phyloP scores from a whole-genome alignment of 306 rosid species.

The Prosopis cineraria region DNA sequence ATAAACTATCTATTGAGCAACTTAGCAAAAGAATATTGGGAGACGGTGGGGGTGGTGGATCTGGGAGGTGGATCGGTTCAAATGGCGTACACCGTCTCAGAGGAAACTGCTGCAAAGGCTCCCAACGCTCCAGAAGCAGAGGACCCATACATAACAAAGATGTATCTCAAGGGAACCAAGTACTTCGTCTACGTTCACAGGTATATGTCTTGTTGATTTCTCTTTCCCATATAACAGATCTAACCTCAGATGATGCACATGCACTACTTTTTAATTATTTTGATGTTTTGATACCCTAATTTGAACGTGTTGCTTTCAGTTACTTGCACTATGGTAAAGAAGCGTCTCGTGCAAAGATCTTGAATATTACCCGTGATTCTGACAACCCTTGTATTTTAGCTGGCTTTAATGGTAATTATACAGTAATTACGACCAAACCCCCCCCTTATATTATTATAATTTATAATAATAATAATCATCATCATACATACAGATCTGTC shows the following conservation, averaged over 20 bases:
- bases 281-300: neutral
- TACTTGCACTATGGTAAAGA: constrained; percentile 72
- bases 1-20: constrained; percentile 72
- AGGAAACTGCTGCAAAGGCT: constrained; percentile 58
- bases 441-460: no score
- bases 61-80: constrained; percentile 95
- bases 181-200: constrained; percentile 87
- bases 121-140: constrained; percentile 51
- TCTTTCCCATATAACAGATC: neutral
- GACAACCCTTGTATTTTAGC: constrained; percentile 65
- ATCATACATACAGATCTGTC: no score
- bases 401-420: constrained; percentile 80
- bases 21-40: constrained; percentile 49
- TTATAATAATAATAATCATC: no score
- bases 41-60: constrained; percentile 82
- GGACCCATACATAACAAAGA: constrained; percentile 59
- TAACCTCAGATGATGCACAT: no score
- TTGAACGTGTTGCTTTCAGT: constrained; percentile 36
- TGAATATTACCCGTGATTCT: constrained; percentile 52
- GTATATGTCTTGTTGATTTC: constrained; percentile 21
- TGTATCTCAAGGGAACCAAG: constrained; percentile 59
- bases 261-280: neutral
- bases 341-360: constrained; percentile 77
- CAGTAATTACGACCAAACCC: no score
- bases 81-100: constrained; percentile 84